These are phyloP conservation scores for Ophiocytium majus DNA, from an alignment of 352 stramenopile species.

Conservation along the genomic window DNA sequence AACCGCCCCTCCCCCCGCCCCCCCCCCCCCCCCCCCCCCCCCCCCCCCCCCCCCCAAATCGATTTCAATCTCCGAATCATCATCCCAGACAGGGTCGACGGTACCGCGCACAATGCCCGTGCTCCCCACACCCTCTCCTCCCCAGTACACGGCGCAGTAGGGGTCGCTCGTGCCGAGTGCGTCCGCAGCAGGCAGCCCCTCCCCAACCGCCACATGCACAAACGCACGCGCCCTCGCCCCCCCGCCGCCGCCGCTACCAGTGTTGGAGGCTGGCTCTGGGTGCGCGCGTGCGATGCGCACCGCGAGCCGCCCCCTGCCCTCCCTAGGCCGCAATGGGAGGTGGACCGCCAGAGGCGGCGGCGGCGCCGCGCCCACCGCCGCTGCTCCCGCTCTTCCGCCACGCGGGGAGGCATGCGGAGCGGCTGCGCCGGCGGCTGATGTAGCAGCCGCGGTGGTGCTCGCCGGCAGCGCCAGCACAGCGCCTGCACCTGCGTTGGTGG, in stretches of 20 bases:
- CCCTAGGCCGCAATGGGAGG: constrained; percentile 31
- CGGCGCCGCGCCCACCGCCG: too few relatives aligned
- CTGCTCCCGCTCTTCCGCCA: neutral
- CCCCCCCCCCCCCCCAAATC: neutral
- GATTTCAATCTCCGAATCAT: neutral
- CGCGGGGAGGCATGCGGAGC: too few relatives aligned
- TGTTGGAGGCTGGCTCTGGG: too few relatives aligned
- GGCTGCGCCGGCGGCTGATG: neutral
- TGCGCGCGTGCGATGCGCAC: constrained; percentile 22
- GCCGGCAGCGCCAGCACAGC: neutral
- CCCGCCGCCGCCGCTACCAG: neutral
- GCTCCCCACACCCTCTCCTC: neutral
- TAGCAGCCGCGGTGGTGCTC: neutral
- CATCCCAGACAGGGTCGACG: neutral
- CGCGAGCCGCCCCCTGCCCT: constrained; percentile 37
- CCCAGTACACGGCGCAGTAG: constrained; percentile 52
- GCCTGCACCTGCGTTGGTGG: too few relatives aligned
- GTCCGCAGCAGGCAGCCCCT: constrained; percentile 54
- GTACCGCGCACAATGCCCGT: neutral
- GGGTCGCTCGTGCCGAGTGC: constrained; percentile 53
- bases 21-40: neutral
- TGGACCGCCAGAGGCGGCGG: neutral
- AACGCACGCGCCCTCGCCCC: neutral
- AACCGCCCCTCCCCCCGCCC: neutral
- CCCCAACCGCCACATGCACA: constrained; percentile 35